These are phyloP conservation scores for Saitoella complicata DNA, from an alignment of 805 yeast species.

Conservation along the genomic window DNA sequence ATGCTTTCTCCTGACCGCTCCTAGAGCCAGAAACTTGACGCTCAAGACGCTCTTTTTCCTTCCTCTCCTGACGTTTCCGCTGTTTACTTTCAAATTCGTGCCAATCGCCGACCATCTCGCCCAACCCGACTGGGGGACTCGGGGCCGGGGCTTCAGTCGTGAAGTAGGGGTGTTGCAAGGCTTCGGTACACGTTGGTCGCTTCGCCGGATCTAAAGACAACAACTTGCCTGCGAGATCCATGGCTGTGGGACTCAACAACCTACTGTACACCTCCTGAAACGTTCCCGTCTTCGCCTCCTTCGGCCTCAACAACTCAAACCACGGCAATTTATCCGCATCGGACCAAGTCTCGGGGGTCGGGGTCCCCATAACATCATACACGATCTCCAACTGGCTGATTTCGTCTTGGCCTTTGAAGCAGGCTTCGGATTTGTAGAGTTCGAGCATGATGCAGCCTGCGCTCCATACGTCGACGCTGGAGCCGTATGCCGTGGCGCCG, in stretches of 20 bases:
- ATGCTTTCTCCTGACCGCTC: too few relatives aligned
- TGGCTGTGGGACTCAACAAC: constrained; percentile 28
- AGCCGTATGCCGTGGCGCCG: constrained; percentile 79
- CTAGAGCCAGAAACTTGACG: too few relatives aligned
- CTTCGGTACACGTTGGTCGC: constrained; percentile 53
- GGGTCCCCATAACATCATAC: constrained; percentile 77
- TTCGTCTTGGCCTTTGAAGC: constrained; percentile 82
- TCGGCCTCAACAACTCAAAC: constrained; percentile 73
- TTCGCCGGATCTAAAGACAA: constrained; percentile 51
- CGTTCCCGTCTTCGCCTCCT: constrained; percentile 16
- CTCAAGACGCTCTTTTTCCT: constrained; percentile 6
- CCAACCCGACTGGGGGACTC: constrained; percentile 19
- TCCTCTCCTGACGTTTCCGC: constrained; percentile 33
- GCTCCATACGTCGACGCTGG: constrained; percentile 94
- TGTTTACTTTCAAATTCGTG: constrained; percentile 92
- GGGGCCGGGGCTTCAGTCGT: constrained; percentile 43
- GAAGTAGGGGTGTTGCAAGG: constrained; percentile 59
- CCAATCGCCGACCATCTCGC: constrained; percentile 69
- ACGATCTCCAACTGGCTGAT: constrained; percentile 65
- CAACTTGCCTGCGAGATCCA: constrained; percentile 48
- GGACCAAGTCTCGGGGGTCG: constrained; percentile 60
- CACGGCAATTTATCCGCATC: constrained; percentile 68
- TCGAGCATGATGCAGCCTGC: constrained; percentile 83
- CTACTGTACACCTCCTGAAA: constrained; percentile 30
- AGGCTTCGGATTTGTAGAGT: constrained; percentile 53